Evolutionary conservation across 805 yeast species (phyloP).

Genomic region (Ogataea haglerorum): DNA sequence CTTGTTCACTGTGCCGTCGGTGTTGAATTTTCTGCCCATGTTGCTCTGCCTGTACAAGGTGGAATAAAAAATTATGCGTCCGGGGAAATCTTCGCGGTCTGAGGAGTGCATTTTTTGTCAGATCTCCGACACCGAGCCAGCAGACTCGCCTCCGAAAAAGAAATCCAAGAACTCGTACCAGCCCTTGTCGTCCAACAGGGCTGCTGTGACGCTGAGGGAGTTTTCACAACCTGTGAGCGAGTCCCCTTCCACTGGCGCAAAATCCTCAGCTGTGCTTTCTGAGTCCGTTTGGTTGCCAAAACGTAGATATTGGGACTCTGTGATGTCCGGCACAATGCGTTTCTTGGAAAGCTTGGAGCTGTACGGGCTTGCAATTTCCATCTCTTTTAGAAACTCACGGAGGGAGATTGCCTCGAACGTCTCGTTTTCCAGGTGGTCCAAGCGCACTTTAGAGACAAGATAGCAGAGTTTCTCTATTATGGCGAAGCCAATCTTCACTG

Average conservation of each 20-base stretch:
- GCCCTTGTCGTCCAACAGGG: constrained; percentile 26
- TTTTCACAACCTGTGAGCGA: background rate
- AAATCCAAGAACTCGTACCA: constrained; percentile 29
- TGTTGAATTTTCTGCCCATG: constrained; percentile 17
- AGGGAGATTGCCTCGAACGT: constrained; percentile 21
- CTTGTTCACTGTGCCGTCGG: constrained; percentile 16
- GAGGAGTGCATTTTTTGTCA: background rate
- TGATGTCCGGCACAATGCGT: constrained; percentile 9
- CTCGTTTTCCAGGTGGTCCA: constrained; percentile 9
- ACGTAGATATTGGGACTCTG: constrained; percentile 20
- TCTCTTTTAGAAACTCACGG: constrained; percentile 17
- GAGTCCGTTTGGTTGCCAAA: background rate
- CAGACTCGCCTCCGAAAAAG: constrained; percentile 18
- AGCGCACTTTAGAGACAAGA: constrained; percentile 20
- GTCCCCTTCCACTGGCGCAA: background rate
- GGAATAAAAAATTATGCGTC: background rate
- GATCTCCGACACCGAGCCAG: background rate
- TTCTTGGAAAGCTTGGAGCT: constrained; percentile 1
- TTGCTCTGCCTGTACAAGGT: background rate
- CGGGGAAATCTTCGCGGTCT: background rate
- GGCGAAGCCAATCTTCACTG: constrained; percentile 27
- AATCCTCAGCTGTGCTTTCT: no score
- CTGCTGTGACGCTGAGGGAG: constrained; percentile 3
- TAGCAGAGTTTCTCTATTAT: constrained; percentile 25
- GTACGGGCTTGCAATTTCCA: constrained; percentile 18